Conservation (phyloP, 257 asterid genomes). For the Ajuga chamaepitys region DNA sequence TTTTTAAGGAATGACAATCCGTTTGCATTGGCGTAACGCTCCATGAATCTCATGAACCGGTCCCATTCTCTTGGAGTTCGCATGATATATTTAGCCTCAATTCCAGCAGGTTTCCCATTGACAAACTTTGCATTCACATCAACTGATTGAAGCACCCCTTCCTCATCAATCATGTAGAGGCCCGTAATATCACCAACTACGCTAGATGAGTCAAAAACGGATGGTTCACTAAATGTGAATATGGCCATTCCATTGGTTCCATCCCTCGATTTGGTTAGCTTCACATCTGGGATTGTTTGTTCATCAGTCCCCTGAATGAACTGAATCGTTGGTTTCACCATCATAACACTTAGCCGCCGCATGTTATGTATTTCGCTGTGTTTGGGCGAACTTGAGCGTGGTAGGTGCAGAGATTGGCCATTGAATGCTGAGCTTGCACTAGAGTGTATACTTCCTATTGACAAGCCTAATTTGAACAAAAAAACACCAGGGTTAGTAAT, state of each 20-base stretch:
- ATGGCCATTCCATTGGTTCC: constrained; percentile 90
- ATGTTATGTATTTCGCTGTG: constrained; percentile 8
- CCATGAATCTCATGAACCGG: constrained; percentile 98
- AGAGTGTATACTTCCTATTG: constrained; percentile 32
- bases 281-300: constrained; percentile 84
- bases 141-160: constrained; percentile 78
- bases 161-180: constrained; percentile 92
- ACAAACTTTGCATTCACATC: constrained; percentile 83
- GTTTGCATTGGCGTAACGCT: constrained; percentile 69
- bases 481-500: background rate
- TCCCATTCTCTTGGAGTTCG: constrained; percentile 85
- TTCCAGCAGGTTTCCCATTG: constrained; percentile 91
- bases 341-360: constrained; percentile 35
- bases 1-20: constrained; percentile 70
- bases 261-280: constrained; percentile 82
- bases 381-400: constrained; percentile 26
- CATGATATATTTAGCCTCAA: constrained; percentile 87
- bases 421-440: constrained; percentile 53
- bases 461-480: constrained; percentile 33
- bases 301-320: constrained; percentile 90
- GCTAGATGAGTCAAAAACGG: constrained; percentile 83
- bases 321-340: constrained; percentile 80
- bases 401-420: constrained; percentile 42
- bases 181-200: constrained; percentile 93
- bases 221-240: constrained; percentile 71